phyloP scores from a whole-genome alignment of 768 basidiomycete genomes.

The Termitomyces sp. region DNA sequence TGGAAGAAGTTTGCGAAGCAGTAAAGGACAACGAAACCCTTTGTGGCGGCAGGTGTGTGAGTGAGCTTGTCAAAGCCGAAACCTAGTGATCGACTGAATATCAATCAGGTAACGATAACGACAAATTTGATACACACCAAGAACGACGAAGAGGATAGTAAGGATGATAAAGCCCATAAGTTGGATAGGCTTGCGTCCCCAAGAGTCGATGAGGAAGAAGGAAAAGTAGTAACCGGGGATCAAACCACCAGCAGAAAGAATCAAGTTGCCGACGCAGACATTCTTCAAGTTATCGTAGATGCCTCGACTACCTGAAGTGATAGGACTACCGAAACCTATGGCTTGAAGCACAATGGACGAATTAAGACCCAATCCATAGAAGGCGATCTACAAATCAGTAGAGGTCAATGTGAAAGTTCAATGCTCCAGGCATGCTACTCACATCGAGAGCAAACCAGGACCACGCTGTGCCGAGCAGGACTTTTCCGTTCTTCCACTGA shows the following conservation, averaged over 20 bases:
- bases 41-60: conserved; percentile 31
- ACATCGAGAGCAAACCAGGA: conserved; percentile 90
- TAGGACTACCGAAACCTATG: conserved; percentile 64
- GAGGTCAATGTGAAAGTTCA: not conserved
- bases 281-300: conserved; percentile 60
- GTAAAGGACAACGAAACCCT: conserved; percentile 78
- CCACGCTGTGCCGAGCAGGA: conserved; percentile 72
- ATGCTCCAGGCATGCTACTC: conserved; percentile 19
- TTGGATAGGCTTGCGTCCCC: conserved; percentile 83
- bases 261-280: conserved; percentile 67
- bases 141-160: conserved; percentile 58
- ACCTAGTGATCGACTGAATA: conserved; percentile 31
- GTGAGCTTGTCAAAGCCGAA: conserved; percentile 61
- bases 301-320: conserved; percentile 23
- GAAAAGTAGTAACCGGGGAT: conserved; percentile 77
- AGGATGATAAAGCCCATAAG: conserved; percentile 71
- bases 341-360: conserved; percentile 67
- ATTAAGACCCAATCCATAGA: conserved; percentile 87
- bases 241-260: conserved; percentile 72
- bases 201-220: conserved; percentile 63
- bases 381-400: conserved; percentile 54
- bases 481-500: conserved; percentile 73
- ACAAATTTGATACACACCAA: conserved; percentile 43
- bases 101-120: not conserved
- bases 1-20: conserved; percentile 89